Conservation (phyloP, 768 basidiomycete genomes). For the Boletus rufocinnamomeus region DNA sequence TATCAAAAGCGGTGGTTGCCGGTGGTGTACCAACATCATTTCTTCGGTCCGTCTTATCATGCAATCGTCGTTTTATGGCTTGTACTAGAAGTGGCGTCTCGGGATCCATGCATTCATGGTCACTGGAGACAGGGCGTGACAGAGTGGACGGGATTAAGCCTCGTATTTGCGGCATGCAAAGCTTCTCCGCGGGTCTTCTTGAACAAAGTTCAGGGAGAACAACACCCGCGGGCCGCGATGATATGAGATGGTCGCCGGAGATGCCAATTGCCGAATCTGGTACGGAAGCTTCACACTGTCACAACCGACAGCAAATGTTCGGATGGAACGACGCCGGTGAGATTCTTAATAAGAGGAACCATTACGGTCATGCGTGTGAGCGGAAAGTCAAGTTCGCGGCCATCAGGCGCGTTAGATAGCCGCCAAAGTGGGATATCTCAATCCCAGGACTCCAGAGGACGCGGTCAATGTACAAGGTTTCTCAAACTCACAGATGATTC, state of each 20-base stretch:
- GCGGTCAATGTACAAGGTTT: not conserved
- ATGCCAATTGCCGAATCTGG: constrained; percentile 9
- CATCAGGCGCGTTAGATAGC: not conserved
- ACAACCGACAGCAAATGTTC: constrained; percentile 2
- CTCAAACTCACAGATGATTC: not conserved
- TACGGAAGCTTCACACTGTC: constrained; percentile 6
- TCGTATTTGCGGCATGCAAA: not conserved
- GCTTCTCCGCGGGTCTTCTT: not conserved
- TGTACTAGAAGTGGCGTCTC: not conserved
- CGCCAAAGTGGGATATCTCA: not conserved
- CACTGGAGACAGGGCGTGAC: not conserved
- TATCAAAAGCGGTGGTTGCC: not conserved
- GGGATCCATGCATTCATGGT: not conserved
- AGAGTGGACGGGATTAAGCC: not conserved
- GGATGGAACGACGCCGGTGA: constrained; percentile 13
- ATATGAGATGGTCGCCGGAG: constrained; percentile 5
- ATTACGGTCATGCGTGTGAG: not conserved
- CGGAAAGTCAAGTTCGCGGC: not conserved
- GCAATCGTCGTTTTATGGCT: not conserved
- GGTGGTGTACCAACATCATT: not conserved
- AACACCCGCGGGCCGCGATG: not conserved
- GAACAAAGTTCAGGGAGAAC: not conserved
- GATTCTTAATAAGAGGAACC: not conserved
- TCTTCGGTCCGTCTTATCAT: not conserved
- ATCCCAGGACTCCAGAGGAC: not conserved